Conservation (phyloP, 495 filamentous ascomycete genomes). For the Xylaria acuta region DNA sequence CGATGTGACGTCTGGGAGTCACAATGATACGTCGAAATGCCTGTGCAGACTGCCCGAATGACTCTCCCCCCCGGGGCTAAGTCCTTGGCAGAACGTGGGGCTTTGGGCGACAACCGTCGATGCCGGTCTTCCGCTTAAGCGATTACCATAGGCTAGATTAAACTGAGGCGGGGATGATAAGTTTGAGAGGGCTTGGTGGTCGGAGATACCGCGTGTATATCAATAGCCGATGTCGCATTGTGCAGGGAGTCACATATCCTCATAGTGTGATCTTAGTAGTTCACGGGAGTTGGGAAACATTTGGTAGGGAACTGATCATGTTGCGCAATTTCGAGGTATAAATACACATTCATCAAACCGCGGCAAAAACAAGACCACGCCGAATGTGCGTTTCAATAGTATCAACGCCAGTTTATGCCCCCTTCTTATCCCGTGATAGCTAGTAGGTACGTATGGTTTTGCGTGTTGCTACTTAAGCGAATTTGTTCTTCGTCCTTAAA, state of each 20-base stretch:
- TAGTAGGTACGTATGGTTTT: background rate
- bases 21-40: constrained; percentile 7
- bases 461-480: background rate
- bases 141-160: background rate
- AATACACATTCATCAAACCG: background rate
- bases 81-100: constrained; percentile 16
- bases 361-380: background rate
- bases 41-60: background rate
- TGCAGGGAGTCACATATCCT: background rate
- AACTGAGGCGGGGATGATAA: background rate
- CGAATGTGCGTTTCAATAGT: background rate
- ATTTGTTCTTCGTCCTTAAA: background rate
- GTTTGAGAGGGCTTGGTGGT: background rate
- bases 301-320: background rate
- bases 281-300: background rate
- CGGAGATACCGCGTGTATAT: background rate
- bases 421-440: background rate
- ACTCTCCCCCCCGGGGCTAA: background rate
- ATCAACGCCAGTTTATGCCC: background rate
- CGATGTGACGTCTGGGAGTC: background rate
- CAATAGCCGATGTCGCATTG: background rate
- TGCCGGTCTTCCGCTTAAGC: background rate
- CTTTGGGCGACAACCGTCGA: background rate
- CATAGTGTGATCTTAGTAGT: background rate
- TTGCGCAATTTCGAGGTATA: background rate